Evolutionary conservation across 495 filamentous ascomycete genomes (phyloP).

Genomic region (Aspergillus steynii): DNA sequence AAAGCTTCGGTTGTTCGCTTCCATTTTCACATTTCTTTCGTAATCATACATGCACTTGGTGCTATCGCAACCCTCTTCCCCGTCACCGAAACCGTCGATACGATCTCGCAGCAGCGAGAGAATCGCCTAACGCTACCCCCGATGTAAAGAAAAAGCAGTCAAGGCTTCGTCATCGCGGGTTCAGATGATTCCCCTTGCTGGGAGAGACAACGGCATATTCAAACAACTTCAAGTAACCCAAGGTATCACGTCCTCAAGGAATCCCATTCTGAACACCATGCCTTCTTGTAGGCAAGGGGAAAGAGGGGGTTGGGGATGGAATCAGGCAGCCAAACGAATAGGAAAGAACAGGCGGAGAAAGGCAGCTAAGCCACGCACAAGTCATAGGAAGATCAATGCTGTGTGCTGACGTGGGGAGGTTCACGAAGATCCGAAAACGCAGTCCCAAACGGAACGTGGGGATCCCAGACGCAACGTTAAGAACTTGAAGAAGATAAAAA

Average conservation of each 20-base stretch:
- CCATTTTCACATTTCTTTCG: conserved; percentile 46
- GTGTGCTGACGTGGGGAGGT: background rate
- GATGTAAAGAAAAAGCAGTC: background rate
- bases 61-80: conserved; percentile 15
- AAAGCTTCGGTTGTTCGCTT: conserved; percentile 21
- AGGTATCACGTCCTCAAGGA: background rate
- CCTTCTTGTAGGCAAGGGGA: background rate
- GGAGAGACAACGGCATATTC: background rate
- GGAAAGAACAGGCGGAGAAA: background rate
- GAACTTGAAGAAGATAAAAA: conserved; percentile 1
- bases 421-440: background rate
- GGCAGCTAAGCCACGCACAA: background rate
- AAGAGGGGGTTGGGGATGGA: background rate
- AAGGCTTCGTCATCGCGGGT: background rate
- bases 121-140: background rate
- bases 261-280: background rate
- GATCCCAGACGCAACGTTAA: conserved; percentile 9
- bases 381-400: background rate
- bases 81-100: background rate
- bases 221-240: background rate
- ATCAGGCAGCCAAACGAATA: background rate
- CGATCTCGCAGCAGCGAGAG: background rate
- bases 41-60: conserved; percentile 46
- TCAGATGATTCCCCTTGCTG: background rate
- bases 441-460: conserved; percentile 5